Base-by-base conservation (phyloP, 352 stramenopile genomes). In the Phytopythium helicoides region DNA sequence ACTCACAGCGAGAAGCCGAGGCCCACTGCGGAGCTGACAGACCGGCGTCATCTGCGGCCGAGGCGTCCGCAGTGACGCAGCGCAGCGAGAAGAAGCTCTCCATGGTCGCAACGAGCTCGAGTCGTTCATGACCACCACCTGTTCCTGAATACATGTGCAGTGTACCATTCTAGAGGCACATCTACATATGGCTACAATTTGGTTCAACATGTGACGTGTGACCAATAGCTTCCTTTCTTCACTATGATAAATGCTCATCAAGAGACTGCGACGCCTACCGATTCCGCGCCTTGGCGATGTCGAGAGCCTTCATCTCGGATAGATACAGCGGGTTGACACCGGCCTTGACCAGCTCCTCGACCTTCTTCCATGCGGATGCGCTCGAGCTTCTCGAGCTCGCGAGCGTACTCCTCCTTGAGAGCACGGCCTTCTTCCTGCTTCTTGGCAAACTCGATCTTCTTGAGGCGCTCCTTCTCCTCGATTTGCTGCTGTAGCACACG, bases 301-400 rank as follows among this genome's bases (percentile, higher is more conserved):
- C 90, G 39, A 97, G 64, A 8, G 74, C 85, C 46, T 90, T 91
- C 79, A 97, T 97, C 72, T 98, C 92, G 9, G 78, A 82, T 31
- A 97, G 73, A 60, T 98, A 98, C 18, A 88, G 66, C 25, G 91
- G 84, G 54, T 97, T 95, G 55, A 97, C 87, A 25, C 91, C 91
- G 40, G 89, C 82, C 48, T 80, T 55, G 41, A 89, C 82, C 28
- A 98, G 79, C 44, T 96, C 84, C 0, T 78, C 54, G 7, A 97
- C 84, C 62, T 97, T 89, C n/a, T 62, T 95, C 83, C 45, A 96
- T 69, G 16, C 91, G 78, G 57, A 97, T 91, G 18, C 63, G 71
- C 56, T 97, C 87, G 40, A 98, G 60, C 58, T 96, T 97, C 12
- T 70, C 75, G 50, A 94, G 68, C 53, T 98, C 92, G 6, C 68